Evolutionary conservation across 2,329 filamentous ascomycete species (phyloP).

Genomic region (Lasiodiplodia theobromae): DNA sequence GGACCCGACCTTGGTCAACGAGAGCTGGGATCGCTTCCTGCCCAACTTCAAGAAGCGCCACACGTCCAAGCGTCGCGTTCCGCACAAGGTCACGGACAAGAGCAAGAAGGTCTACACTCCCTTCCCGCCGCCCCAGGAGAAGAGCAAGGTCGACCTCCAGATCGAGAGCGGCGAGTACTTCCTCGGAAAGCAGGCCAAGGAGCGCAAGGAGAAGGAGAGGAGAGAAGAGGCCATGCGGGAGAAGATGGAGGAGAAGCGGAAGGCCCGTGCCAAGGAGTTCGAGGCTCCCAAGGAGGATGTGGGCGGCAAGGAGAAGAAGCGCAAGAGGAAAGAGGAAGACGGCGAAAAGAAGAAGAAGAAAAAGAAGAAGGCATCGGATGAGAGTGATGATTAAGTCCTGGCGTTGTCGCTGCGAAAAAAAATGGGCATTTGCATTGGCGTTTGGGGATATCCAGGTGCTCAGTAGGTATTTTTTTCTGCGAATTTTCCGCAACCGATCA

Average conservation of each 20-base stretch:
- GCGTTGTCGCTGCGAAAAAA: conserved; percentile 9
- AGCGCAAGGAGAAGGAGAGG: conserved; percentile 79
- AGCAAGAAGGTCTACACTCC: conserved; percentile 93
- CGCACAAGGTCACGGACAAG: conserved; percentile 90
- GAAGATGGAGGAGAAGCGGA: conserved; percentile 88
- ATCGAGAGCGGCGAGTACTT: conserved; percentile 99
- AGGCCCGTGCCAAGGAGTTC: conserved; percentile 84
- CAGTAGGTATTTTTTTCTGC: conserved; percentile 3
- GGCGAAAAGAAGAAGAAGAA: conserved; percentile 51
- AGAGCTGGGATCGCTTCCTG: conserved; percentile 95
- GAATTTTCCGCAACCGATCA: conserved; percentile 2
- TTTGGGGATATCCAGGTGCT: conserved; percentile 26
- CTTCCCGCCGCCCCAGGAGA: conserved; percentile 95
- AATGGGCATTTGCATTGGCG: conserved; percentile 20
- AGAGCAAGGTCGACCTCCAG: conserved; percentile 98
- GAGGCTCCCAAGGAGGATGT: conserved; percentile 81
- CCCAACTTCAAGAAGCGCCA: conserved; percentile 97
- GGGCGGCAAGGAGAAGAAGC: conserved; percentile 59
- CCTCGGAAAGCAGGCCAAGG: conserved; percentile 89
- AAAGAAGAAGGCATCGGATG: conserved; percentile 40
- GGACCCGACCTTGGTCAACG: conserved; percentile 82
- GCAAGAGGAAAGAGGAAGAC: conserved; percentile 55
- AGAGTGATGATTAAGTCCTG: conserved; percentile 13
- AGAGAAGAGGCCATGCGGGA: conserved; percentile 82
- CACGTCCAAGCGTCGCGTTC: conserved; percentile 81